Evolutionary conservation across 2,329 filamentous ascomycete species (phyloP).

Genomic region (Dothideomycetidae sp.): DNA sequence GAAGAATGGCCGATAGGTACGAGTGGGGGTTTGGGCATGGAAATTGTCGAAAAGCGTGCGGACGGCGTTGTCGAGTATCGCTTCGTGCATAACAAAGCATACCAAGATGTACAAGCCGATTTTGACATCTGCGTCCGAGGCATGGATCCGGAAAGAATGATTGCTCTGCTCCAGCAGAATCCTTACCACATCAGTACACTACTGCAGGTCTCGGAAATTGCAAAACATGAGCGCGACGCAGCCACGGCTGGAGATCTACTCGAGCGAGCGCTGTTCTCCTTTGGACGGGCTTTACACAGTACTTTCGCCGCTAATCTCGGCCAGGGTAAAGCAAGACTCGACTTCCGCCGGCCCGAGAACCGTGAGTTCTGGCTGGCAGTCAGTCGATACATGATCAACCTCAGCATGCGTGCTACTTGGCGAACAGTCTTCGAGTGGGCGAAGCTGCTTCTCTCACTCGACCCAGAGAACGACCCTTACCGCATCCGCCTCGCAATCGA

Average conservation of each 20-base stretch:
- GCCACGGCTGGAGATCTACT: slow-evolving; percentile 74
- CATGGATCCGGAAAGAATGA: slow-evolving; percentile 72
- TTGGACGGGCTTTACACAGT: slow-evolving; percentile 77
- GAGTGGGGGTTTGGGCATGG: slow-evolving; percentile 74
- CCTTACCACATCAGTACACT: slow-evolving; percentile 88
- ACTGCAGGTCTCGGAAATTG: slow-evolving; percentile 85
- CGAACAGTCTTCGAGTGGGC: slow-evolving; percentile 88
- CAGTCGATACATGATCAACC: slow-evolving; percentile 74
- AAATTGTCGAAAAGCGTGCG: slow-evolving; percentile 40
- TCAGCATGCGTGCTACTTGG: slow-evolving; percentile 85
- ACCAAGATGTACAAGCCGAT: slow-evolving; percentile 57
- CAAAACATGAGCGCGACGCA: slow-evolving; percentile 81
- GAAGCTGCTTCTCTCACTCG: slow-evolving; percentile 64
- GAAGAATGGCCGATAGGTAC: slow-evolving; percentile 73
- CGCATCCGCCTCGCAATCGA: slow-evolving; percentile 69
- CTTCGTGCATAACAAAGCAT: slow-evolving; percentile 60
- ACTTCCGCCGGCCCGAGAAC: slow-evolving; percentile 74
- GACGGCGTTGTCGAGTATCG: slow-evolving; percentile 57
- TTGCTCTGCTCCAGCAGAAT: slow-evolving; percentile 57
- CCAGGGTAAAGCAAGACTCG: slow-evolving; percentile 63
- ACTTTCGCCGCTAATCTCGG: slow-evolving; percentile 64
- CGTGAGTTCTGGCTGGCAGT: slow-evolving; percentile 83
- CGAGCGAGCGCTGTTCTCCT: slow-evolving; percentile 81
- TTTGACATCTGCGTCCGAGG: slow-evolving; percentile 70
- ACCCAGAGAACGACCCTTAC: slow-evolving; percentile 64